Evolutionary conservation across 306 rosid species (phyloP).

Genomic region (Cucurbita argyrosperma): DNA sequence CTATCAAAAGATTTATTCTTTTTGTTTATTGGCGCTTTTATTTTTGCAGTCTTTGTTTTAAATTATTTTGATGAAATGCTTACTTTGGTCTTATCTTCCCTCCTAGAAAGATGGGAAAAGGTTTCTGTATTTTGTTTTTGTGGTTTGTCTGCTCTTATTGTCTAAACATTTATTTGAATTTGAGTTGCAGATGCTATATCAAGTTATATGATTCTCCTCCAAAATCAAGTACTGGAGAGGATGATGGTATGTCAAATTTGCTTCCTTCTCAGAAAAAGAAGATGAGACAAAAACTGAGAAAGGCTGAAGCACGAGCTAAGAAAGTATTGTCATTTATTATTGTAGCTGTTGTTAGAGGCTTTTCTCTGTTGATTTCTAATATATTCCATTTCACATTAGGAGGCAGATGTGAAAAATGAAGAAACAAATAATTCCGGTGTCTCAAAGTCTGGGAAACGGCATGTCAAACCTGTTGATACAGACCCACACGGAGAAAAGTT

Average conservation of each 20-base stretch:
- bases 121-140: not conserved
- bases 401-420: slow-evolving; percentile 84
- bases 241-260: slow-evolving; percentile 66
- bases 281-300: slow-evolving; percentile 86
- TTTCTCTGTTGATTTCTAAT: slow-evolving; percentile 2
- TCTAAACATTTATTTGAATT: slow-evolving; percentile 8
- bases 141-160: not conserved
- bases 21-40: not conserved
- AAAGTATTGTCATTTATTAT: slow-evolving; percentile 35
- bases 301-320: slow-evolving; percentile 93
- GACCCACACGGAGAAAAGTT: slow-evolving; percentile 89
- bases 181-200: slow-evolving; percentile 68
- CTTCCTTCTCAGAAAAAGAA: slow-evolving; percentile 94
- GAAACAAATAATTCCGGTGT: slow-evolving; percentile 41
- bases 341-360: slow-evolving; percentile 9
- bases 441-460: slow-evolving; percentile 77
- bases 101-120: not conserved
- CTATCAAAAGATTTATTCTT: not conserved
- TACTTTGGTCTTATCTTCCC: not conserved
- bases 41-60: not conserved
- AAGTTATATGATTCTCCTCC: slow-evolving; percentile 77
- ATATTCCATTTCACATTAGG: slow-evolving; percentile 36
- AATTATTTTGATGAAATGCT: not conserved
- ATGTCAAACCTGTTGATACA: slow-evolving; percentile 78
- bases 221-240: slow-evolving; percentile 66